Base-by-base conservation (phyloP, 768 basidiomycete species). In the Ramaria sp. region DNA sequence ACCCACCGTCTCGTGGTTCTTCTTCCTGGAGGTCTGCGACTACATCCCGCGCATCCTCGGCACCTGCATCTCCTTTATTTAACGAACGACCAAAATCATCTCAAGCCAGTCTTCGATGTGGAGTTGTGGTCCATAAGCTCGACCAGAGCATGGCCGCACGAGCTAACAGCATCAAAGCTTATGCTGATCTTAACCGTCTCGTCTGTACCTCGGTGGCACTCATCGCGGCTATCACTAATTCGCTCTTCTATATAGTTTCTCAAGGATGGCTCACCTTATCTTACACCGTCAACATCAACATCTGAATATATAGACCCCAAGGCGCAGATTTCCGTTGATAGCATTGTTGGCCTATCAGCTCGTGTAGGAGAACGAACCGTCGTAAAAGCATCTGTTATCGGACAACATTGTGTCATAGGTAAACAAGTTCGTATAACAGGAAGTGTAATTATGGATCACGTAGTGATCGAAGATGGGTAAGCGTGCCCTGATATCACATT, bases 361-460 rank as follows among this genome's bases (percentile, higher is more conserved):
- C 81, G 82, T 54, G 74, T 97, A 4, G 82, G 81, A 1, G 93
- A 94, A 63, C 78, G 81, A 48, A 79, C 85, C 9, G 82, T 72
- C 24, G 83, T 96, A 63, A 95, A 91, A 65, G 81, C 81, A 61
- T 82, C 80, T 1, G 73, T 88, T 16, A 77, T 92, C 28, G 89
- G 89, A 8, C 75, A 83, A 56, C 91, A 94, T 64, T 93, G 90
- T 60, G 70, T 82, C 15, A 85, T 94, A 51, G 90, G 90, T 2
- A 85, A 80, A 65, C 84, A 84, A 74, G 85, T 78, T n/a, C 88
- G 82, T 66, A 81, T 97, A 45, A 74, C 73, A 2, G 86, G 88
- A 10, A 93, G 87, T 60, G 78, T 95, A 6, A 65, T 97, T 22
- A 74, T 93, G 59, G 94, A 96, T 63, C 92, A 95, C 62, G 94